Percentiles rank a stretch among this genome's conserved stretches.
Evolutionary conservation across 768 basidiomycete genomes (phyloP).

Genomic region (Lactifluus subvellereus): DNA sequence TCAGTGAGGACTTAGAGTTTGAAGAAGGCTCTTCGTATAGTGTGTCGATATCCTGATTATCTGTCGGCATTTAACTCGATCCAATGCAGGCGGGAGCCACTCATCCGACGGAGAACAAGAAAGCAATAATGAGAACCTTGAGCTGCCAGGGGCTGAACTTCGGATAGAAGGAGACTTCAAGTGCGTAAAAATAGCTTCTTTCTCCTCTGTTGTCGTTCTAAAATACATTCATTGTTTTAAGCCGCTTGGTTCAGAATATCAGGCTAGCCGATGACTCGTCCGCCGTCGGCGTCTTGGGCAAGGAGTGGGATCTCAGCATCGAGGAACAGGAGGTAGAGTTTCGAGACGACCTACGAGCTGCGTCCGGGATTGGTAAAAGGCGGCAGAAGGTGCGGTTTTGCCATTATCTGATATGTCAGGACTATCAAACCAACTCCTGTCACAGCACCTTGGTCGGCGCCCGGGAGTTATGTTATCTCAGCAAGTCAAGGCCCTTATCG

Average conservation of each 20-base stretch:
- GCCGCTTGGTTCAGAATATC: constrained; percentile 65
- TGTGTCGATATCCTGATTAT: neutral
- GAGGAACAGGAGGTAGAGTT: constrained; percentile 66
- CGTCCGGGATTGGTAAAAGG: constrained; percentile 62
- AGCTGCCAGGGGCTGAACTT: constrained; percentile 25
- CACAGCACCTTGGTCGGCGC: constrained; percentile 36
- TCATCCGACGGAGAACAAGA: constrained; percentile 13
- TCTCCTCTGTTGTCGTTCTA: neutral
- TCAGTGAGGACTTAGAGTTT: constrained; percentile 8
- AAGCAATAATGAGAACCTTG: neutral
- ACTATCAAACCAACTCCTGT: neutral
- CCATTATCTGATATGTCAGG: neutral
- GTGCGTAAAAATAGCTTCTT: constrained; percentile 21
- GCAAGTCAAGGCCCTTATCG: constrained; percentile 68
- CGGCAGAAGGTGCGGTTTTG: constrained; percentile 33
- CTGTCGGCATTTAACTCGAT: neutral
- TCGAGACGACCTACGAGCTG: constrained; percentile 65
- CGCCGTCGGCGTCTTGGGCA: constrained; percentile 43
- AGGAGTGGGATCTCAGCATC: constrained; percentile 70
- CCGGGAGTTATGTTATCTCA: constrained; percentile 58
- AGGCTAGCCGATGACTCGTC: constrained; percentile 45
- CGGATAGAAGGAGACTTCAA: constrained; percentile 55
- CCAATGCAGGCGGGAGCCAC: constrained; percentile 3
- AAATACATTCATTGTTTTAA: constrained; percentile 26
- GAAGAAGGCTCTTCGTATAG: constrained; percentile 13